Evolutionary conservation across 257 asterid genomes (phyloP).

Genomic region (Salvia rosmarinus): DNA sequence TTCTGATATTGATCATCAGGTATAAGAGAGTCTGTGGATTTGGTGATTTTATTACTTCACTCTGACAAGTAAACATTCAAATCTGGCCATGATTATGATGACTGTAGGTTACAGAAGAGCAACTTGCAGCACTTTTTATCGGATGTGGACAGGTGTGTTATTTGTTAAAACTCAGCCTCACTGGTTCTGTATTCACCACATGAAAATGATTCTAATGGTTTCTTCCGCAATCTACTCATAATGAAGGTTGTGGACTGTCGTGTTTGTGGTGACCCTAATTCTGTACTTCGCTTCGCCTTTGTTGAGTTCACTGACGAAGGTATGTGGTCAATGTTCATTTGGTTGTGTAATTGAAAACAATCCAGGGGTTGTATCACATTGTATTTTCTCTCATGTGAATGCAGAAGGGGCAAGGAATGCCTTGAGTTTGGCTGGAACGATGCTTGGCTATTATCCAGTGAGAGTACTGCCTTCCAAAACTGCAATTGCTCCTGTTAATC

Average conservation of each 20-base stretch:
- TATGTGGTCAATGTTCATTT: conserved; percentile 35
- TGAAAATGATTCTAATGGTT: conserved; percentile 7
- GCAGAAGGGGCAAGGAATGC: conserved; percentile 77
- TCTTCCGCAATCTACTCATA: not conserved
- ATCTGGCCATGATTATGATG: conserved; percentile 22
- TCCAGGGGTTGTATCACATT: conserved; percentile 25
- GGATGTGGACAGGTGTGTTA: conserved; percentile 66
- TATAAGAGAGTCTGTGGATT: conserved; percentile 19
- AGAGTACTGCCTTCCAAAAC: conserved; percentile 80
- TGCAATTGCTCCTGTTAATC: conserved; percentile 79
- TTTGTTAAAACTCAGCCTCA: conserved; percentile 22
- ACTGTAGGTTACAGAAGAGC: conserved; percentile 72
- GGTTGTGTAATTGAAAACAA: not conserved
- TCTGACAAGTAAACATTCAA: not conserved
- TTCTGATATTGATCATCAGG: conserved; percentile 84
- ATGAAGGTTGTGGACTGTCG: conserved; percentile 75
- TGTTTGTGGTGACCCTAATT: conserved; percentile 74
- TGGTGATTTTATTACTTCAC: not conserved
- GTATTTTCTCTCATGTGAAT: conserved; percentile 23
- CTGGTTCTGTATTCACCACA: conserved; percentile 24
- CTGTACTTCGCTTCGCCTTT: conserved; percentile 70
- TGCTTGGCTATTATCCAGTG: conserved; percentile 81
- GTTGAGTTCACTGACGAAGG: conserved; percentile 73
- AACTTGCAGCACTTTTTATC: conserved; percentile 64
- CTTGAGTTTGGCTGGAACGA: conserved; percentile 68